Conservation (phyloP, 345 rosid species). For the Reutealis trisperma region DNA sequence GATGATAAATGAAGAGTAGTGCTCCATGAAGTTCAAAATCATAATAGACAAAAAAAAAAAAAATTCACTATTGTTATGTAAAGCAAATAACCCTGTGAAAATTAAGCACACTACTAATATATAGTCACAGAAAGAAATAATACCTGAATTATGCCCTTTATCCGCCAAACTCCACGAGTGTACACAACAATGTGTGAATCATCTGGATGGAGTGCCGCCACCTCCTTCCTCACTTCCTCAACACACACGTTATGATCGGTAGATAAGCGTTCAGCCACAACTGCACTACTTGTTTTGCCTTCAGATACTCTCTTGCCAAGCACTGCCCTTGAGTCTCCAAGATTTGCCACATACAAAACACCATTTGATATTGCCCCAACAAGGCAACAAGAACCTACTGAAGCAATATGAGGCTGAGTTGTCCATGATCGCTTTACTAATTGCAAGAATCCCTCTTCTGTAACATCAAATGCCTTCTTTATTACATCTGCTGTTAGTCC, state of each 20-base stretch:
- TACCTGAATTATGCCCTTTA: conserved; percentile 81
- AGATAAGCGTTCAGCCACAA: conserved; percentile 59
- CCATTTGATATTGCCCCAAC: conserved; percentile 50
- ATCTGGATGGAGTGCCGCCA: conserved; percentile 68
- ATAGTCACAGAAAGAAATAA: background rate
- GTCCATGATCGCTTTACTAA: conserved; percentile 52
- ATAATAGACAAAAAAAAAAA: too few species aligned
- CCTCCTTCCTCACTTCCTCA: conserved; percentile 75
- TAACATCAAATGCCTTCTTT: conserved; percentile 48
- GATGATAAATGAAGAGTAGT: too few species aligned
- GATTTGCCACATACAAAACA: conserved; percentile 58
- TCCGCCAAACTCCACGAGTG: conserved; percentile 66
- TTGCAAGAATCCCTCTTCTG: conserved; percentile 58
- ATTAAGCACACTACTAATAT: background rate
- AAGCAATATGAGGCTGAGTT: conserved; percentile 49
- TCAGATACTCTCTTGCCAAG: conserved; percentile 46
- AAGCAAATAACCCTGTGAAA: background rate
- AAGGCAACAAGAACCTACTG: conserved; percentile 72
- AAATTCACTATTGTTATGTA: too few species aligned
- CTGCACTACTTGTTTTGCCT: conserved; percentile 18
- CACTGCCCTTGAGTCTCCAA: conserved; percentile 71
- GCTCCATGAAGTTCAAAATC: too few species aligned
- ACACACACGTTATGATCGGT: conserved; percentile 62
- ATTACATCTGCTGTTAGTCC: conserved; percentile 56
- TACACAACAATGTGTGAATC: conserved; percentile 56